Base-by-base conservation (phyloP, 345 rosid genomes). In the Citrus mangshanensis region DNA sequence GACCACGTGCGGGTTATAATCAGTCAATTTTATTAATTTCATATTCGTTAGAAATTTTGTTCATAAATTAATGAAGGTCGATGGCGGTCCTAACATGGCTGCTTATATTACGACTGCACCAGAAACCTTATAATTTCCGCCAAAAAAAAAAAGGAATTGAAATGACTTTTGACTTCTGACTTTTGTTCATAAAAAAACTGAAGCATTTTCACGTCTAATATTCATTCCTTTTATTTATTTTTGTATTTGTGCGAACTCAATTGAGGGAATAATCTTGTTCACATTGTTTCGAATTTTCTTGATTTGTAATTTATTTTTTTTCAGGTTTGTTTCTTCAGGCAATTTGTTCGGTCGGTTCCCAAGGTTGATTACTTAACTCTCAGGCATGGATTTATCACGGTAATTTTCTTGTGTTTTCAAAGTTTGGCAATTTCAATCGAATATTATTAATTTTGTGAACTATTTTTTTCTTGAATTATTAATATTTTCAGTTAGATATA, bases 381-480 rank as follows among this genome's bases (percentile, higher is more conserved):
- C 14, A 81, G 99, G 74, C 98, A 94, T 87, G 98, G 98, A 71
- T 96, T 96, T 80, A 93, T 96, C 69, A 91, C 78, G 94, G 99
- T 96, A 81, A 72, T 38, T 21, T 46, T 46, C 51, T 46, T 46
- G 51, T 46, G 51, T 13, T 46, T 42, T 46, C 22, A 1, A 34
- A 21, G 22, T 34, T 65, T 7, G 0, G 3, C 1, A 65, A 18
- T 19, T 32, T 4, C 22, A 30, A 0, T 64, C 19, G 6, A 62
- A 28, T 62, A 62, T 62, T 60, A 24, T 9, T 27, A 13, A 32
- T 64, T 64, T 64, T 64, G 30, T 62, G 3, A 10, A 63, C 38
- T 16, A 34, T 9, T 40, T 40, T 28, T 37, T 66, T 14, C 10
- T 46, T 46, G 5, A 46, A 46, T 46, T 46, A 46, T 46, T 46